Percentiles rank a stretch among this genome's conserved stretches.
Conservation (phyloP, 768 basidiomycete genomes). For the Tulasnella sp. region DNA sequence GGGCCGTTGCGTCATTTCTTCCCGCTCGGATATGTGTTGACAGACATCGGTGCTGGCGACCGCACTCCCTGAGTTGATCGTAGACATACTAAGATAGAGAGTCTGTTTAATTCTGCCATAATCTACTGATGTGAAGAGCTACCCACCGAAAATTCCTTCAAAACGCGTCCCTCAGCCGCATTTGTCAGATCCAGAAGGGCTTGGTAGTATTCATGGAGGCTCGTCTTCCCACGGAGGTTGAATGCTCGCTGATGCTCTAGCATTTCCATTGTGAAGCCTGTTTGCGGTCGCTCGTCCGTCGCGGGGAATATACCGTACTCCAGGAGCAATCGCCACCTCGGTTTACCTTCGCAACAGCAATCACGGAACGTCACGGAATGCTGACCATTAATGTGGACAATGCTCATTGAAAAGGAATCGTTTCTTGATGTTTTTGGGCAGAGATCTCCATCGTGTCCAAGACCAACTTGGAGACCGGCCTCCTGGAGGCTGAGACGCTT, state of each 20-base stretch:
- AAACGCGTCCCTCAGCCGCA: background rate
- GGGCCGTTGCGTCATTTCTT: background rate
- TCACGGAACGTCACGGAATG: background rate
- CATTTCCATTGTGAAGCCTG: background rate
- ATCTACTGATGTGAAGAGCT: background rate
- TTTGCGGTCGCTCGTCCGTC: background rate
- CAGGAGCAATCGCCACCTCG: background rate
- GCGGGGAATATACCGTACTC: background rate
- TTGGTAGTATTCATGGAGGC: background rate
- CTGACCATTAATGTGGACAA: background rate
- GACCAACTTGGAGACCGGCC: background rate
- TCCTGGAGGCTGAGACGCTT: background rate
- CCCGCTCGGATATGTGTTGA: background rate
- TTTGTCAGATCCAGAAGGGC: background rate
- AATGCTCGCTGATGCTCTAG: background rate
- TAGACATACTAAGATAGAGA: background rate
- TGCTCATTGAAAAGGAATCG: background rate
- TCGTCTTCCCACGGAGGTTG: background rate
- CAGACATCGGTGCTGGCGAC: background rate
- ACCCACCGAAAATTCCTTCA: background rate
- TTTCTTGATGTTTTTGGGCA: background rate
- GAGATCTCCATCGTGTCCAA: background rate
- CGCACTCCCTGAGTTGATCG: background rate
- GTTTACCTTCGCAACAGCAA: background rate
- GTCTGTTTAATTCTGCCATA: background rate